A percentile compares a stretch with the other conserved stretches of the same genome.
phyloP scores from a whole-genome alignment of 176 grass and related monocot genomes.

The Luzula sylvatica region DNA sequence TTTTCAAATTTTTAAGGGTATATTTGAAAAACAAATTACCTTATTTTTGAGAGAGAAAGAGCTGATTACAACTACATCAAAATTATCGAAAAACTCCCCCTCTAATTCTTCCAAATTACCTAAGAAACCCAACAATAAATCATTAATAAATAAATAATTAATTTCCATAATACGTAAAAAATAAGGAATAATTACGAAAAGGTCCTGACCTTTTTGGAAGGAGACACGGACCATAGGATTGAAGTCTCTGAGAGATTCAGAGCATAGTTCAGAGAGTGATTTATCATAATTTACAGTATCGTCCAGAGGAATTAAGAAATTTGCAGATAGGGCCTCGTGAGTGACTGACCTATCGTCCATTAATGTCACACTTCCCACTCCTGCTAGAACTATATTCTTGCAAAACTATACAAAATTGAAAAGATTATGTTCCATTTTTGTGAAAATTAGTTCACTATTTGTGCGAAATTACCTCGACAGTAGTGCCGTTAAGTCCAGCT shows the following conservation, averaged over 20 bases:
- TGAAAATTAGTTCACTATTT: background rate
- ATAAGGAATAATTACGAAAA: background rate
- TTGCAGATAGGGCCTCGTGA: slow-evolving; percentile 54
- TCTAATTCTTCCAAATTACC: slow-evolving; percentile 64
- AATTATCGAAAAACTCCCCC: slow-evolving; percentile 72
- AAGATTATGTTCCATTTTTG: background rate
- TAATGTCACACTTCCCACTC: slow-evolving; percentile 86
- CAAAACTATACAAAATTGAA: slow-evolving; percentile 47
- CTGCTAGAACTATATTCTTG: slow-evolving; percentile 98
- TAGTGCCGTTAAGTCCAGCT: slow-evolving; percentile 61
- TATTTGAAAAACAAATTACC: slow-evolving; percentile 21
- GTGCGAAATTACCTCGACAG: slow-evolving; percentile 45
- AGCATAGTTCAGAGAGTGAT: slow-evolving; percentile 65
- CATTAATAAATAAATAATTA: background rate
- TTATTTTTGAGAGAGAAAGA: slow-evolving; percentile 57
- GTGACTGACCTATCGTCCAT: slow-evolving; percentile 72
- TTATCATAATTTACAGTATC: slow-evolving; percentile 39
- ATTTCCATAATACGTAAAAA: background rate
- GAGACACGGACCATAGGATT: slow-evolving; percentile 85
- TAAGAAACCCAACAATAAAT: slow-evolving; percentile 33
- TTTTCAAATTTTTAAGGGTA: too few relatives aligned
- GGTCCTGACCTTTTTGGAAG: slow-evolving; percentile 45
- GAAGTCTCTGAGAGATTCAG: slow-evolving; percentile 69
- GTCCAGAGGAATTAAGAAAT: slow-evolving; percentile 76
- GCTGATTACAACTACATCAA: slow-evolving; percentile 80